Evolutionary conservation across 805 yeast genomes (phyloP).

Genomic region (Candida cerambycidarum): DNA sequence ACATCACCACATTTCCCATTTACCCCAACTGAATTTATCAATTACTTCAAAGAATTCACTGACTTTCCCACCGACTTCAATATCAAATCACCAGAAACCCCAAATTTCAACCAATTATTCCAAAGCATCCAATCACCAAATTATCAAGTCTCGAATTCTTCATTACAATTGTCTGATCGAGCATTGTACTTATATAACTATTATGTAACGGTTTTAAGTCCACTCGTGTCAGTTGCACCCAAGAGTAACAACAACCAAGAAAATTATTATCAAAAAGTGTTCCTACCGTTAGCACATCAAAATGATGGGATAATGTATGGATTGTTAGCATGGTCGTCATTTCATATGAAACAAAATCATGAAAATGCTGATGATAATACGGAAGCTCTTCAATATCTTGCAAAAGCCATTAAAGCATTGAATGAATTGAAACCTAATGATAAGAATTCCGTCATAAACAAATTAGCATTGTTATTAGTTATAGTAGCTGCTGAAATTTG

Average conservation of each 20-base stretch:
- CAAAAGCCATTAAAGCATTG: slow-evolving; percentile 45
- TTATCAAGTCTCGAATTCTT: slow-evolving; percentile 10
- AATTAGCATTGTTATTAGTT: slow-evolving; percentile 65
- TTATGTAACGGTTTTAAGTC: slow-evolving; percentile 46
- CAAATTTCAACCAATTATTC: slow-evolving; percentile 4
- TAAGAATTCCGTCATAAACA: slow-evolving; percentile 37
- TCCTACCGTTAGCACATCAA: slow-evolving; percentile 54
- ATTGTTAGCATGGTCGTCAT: slow-evolving; percentile 56
- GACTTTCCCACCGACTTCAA: slow-evolving; percentile 5
- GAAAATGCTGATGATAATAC: slow-evolving; percentile 11
- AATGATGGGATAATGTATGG: slow-evolving; percentile 53
- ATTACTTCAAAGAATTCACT: slow-evolving; percentile 5
- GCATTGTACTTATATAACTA: slow-evolving; percentile 42
- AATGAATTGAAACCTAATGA: slow-evolving; percentile 18
- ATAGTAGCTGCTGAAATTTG: slow-evolving; percentile 81
- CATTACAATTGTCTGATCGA: slow-evolving; percentile 1
- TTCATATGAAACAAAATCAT: slow-evolving; percentile 40
- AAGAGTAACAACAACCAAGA: slow-evolving; percentile 37
- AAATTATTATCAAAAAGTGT: slow-evolving; percentile 51
- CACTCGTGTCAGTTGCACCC: slow-evolving; percentile 49
- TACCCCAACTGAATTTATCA: slow-evolving; percentile 7
- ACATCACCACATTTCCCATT: not conserved
- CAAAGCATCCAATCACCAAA: not conserved
- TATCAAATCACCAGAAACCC: slow-evolving; percentile 2
- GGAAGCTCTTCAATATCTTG: slow-evolving; percentile 51